A percentile compares a stretch with the other conserved stretches of the same genome.
Conservation (phyloP, 495 filamentous ascomycete species). For the Sordaria brevicollis region DNA sequence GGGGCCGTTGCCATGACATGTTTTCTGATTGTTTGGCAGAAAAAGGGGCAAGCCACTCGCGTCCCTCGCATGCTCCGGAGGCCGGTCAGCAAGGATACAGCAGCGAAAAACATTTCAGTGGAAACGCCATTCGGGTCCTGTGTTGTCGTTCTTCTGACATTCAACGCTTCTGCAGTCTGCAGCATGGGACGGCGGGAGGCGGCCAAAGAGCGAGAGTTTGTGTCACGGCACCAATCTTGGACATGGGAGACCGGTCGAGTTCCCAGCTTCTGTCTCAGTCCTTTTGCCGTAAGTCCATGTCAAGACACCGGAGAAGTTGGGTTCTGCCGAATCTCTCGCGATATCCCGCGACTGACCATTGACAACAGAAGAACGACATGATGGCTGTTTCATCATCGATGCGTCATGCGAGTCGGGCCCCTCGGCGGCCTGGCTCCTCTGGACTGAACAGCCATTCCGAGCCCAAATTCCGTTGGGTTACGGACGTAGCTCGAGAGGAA, state of each 20-base stretch:
- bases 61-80: neutral
- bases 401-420: neutral
- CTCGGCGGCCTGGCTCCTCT: neutral
- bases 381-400: neutral
- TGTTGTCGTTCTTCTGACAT: neutral
- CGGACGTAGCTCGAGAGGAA: neutral
- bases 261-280: neutral
- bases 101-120: neutral
- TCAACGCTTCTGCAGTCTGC: neutral
- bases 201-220: neutral
- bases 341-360: neutral
- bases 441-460: neutral
- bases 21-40: neutral
- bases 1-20: neutral
- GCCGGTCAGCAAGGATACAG: neutral
- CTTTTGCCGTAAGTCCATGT: neutral
- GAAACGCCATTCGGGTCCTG: neutral
- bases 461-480: neutral
- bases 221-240: neutral
- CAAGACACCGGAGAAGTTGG: neutral
- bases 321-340: neutral
- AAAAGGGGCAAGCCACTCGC: neutral
- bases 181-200: neutral
- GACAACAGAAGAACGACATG: neutral
- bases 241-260: neutral